Conservation (phyloP, 441 rosid species). For the Hypseocharis bilobata region DNA sequence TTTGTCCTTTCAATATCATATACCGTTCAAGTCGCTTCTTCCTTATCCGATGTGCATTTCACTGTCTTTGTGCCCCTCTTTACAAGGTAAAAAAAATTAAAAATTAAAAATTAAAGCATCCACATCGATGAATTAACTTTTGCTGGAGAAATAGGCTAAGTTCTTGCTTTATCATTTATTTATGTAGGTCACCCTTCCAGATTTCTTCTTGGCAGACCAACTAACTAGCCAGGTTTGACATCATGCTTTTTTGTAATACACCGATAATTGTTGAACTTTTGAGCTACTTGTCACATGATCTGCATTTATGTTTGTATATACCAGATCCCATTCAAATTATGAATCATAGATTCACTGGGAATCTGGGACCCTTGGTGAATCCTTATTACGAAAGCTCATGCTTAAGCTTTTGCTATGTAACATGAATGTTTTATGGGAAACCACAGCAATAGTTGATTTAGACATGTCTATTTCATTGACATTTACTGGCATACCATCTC, state of each 20-base stretch:
- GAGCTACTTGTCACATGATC: background rate
- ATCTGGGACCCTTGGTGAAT: too few relatives aligned
- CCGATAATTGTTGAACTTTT: background rate
- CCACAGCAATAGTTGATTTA: too few relatives aligned
- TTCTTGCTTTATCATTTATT: background rate
- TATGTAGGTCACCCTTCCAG: conserved; percentile 54
- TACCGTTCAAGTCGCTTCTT: conserved; percentile 59
- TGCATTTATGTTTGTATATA: background rate
- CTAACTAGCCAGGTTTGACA: conserved; percentile 63
- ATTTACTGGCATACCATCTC: conserved; percentile 10
- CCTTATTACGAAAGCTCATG: too few relatives aligned
- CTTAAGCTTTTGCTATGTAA: too few relatives aligned
- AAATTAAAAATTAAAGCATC: background rate
- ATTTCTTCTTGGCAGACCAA: conserved; percentile 79
- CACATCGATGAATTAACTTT: too few relatives aligned
- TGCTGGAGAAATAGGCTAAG: background rate
- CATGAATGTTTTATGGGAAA: too few relatives aligned
- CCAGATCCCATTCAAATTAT: too few relatives aligned
- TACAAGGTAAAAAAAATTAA: conserved; percentile 46
- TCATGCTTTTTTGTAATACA: background rate
- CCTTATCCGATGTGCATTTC: conserved; percentile 43
- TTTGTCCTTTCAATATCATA: conserved; percentile 67
- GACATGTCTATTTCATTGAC: too few relatives aligned
- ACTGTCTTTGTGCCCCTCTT: conserved; percentile 55
- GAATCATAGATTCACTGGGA: too few relatives aligned